Conservation (phyloP, 2,329 filamentous ascomycete species). For the Tolypocladium nubicola region DNA sequence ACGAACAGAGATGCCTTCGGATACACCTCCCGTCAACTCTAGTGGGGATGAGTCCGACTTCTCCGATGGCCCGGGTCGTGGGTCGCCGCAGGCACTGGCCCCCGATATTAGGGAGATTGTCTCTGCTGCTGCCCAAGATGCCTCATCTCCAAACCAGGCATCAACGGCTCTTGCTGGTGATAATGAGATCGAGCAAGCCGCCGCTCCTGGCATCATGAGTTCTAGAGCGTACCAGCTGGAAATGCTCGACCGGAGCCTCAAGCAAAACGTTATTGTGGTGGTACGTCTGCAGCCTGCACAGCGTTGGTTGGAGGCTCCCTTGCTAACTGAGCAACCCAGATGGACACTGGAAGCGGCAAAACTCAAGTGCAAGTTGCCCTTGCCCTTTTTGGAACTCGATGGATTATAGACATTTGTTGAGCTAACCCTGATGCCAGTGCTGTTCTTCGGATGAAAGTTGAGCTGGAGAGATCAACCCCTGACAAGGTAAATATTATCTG, state of each 20-base stretch:
- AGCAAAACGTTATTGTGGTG: constrained; percentile 60
- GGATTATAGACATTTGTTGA: background rate
- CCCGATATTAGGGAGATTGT: constrained; percentile 8
- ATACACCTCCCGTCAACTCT: background rate
- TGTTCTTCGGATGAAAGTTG: constrained; percentile 53
- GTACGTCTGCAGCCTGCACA: constrained; percentile 28
- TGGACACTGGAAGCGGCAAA: constrained; percentile 74
- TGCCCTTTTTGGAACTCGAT: background rate
- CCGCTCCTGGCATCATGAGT: constrained; percentile 21
- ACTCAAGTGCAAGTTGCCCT: constrained; percentile 54
- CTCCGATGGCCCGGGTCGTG: constrained; percentile 1
- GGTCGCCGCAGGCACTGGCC: background rate
- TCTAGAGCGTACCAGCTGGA: constrained; percentile 61
- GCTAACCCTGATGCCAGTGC: constrained; percentile 35
- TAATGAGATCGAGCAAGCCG: background rate
- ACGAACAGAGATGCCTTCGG: constrained; percentile 2
- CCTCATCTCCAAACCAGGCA: constrained; percentile 1
- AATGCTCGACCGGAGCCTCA: constrained; percentile 62
- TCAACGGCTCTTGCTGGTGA: constrained; percentile 1
- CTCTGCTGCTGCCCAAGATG: constrained; percentile 5
- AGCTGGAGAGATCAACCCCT: constrained; percentile 43
- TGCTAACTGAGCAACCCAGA: constrained; percentile 31
- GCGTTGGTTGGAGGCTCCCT: background rate
- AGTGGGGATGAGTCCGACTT: constrained; percentile 4
- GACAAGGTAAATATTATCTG: constrained; percentile 37